Evolutionary conservation across 345 rosid genomes (phyloP).

Genomic region (Camelina neglecta): DNA sequence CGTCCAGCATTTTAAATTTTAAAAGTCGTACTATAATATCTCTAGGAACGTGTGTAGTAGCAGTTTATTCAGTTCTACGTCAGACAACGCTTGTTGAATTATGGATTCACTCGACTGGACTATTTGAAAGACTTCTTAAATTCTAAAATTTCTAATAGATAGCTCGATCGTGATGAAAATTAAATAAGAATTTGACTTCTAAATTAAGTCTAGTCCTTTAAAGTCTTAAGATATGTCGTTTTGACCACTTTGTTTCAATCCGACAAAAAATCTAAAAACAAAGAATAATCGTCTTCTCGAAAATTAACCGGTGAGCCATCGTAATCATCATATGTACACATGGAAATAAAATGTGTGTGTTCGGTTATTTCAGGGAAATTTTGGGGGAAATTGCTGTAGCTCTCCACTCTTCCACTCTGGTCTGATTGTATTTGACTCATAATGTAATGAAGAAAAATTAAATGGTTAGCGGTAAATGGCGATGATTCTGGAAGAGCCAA

Average conservation of each 20-base stretch:
- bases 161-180: not conserved
- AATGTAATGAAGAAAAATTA: not conserved
- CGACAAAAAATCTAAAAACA: not conserved
- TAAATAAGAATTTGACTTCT: slow-evolving; percentile 34
- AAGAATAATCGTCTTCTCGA: not conserved
- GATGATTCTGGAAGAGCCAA: not conserved
- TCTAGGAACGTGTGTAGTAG: slow-evolving; percentile 5
- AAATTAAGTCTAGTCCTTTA: slow-evolving; percentile 19
- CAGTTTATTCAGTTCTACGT: slow-evolving; percentile 31
- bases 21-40: slow-evolving; percentile 27
- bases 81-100: slow-evolving; percentile 25
- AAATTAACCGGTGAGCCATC: slow-evolving; percentile 20
- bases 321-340: slow-evolving; percentile 37
- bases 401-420: slow-evolving; percentile 2
- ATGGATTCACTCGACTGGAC: slow-evolving; percentile 26
- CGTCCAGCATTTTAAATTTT: slow-evolving; percentile 5
- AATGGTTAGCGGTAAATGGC: not conserved
- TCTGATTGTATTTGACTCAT: not conserved
- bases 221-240: slow-evolving; percentile 23
- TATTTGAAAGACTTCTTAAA: slow-evolving; percentile 31
- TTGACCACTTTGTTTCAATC: slow-evolving; percentile 16
- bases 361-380: slow-evolving; percentile 35
- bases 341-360: slow-evolving; percentile 6
- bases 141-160: not conserved
- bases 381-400: slow-evolving; percentile 32